These are phyloP conservation scores for Alternaria solani DNA, from an alignment of 2,329 filamentous ascomycete genomes.

Conservation along the genomic window DNA sequence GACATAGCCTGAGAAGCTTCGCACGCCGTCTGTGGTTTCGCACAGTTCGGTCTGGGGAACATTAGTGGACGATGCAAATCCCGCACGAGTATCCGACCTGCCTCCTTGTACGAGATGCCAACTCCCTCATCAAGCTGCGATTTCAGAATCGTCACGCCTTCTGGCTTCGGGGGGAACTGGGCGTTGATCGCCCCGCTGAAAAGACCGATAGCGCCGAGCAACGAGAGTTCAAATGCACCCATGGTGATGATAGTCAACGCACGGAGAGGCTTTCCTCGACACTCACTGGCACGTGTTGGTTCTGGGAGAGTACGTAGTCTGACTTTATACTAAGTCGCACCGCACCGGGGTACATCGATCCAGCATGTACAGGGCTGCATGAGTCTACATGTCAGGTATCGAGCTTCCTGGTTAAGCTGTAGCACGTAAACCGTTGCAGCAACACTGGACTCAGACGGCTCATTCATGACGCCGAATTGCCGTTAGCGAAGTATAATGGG, in stretches of 20 bases:
- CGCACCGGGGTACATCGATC: neutral
- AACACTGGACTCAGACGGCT: slow-evolving; percentile 14
- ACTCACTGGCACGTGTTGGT: neutral
- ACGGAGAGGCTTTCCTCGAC: neutral
- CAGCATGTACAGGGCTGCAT: slow-evolving; percentile 22
- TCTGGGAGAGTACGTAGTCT: neutral
- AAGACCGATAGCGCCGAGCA: slow-evolving; percentile 24
- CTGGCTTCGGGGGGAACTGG: slow-evolving; percentile 52
- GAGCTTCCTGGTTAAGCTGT: slow-evolving; percentile 39
- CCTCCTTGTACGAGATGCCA: slow-evolving; percentile 57
- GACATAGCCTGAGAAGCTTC: slow-evolving; percentile 67
- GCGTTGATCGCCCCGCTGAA: slow-evolving; percentile 28
- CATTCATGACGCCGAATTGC: slow-evolving; percentile 27
- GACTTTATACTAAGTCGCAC: neutral
- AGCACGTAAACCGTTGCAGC: slow-evolving; percentile 22
- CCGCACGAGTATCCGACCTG: slow-evolving; percentile 9
- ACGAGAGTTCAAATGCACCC: slow-evolving; percentile 12
- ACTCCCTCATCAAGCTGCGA: slow-evolving; percentile 52
- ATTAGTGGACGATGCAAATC: neutral
- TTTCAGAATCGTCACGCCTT: slow-evolving; percentile 50
- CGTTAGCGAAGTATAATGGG: slow-evolving; percentile 16
- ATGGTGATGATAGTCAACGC: slow-evolving; percentile 12
- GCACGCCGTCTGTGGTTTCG: slow-evolving; percentile 65
- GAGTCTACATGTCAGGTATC: slow-evolving; percentile 5
- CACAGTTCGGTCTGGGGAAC: slow-evolving; percentile 56